Evolutionary conservation across 1,284 basidiomycete species (phyloP).

Genomic region (Apiotrichum gracile): DNA sequence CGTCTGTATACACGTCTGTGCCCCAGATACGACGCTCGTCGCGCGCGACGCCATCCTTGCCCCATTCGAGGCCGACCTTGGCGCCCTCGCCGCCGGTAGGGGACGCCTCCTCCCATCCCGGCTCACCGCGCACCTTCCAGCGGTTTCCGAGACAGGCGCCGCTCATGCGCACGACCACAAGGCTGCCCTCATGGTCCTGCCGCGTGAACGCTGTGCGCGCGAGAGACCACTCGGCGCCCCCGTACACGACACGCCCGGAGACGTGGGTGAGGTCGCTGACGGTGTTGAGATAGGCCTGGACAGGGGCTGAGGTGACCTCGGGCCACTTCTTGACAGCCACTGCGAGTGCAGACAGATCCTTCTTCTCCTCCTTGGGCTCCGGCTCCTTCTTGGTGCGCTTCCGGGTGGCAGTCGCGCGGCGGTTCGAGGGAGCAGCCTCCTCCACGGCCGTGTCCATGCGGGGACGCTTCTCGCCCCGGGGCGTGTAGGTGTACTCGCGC

Average conservation of each 20-base stretch:
- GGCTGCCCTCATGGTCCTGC: conserved; percentile 23
- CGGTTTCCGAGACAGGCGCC: conserved; percentile 32
- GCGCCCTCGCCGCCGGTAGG: conserved; percentile 2
- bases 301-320: conserved; percentile 27
- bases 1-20: conserved; percentile 57
- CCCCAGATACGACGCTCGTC: conserved; percentile 51
- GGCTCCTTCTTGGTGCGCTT: conserved; percentile 25
- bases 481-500: conserved; percentile 33
- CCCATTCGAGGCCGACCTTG: conserved; percentile 18
- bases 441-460: conserved; percentile 42
- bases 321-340: conserved; percentile 22
- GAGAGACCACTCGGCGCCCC: conserved; percentile 28
- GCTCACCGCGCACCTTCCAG: conserved; percentile 41
- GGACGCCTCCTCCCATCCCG: conserved; percentile 38
- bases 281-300: conserved; percentile 30
- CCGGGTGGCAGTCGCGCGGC: conserved; percentile 15
- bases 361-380: conserved; percentile 37
- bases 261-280: conserved; percentile 17
- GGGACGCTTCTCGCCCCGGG: conserved; percentile 32
- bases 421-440: conserved; percentile 22
- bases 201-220: conserved; percentile 15
- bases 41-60: conserved; percentile 9
- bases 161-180: conserved; percentile 31
- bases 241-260: conserved; percentile 23
- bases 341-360: conserved; percentile 28